phyloP scores from a whole-genome alignment of 106 monocot genomes.

The Iris macrosiphon region DNA sequence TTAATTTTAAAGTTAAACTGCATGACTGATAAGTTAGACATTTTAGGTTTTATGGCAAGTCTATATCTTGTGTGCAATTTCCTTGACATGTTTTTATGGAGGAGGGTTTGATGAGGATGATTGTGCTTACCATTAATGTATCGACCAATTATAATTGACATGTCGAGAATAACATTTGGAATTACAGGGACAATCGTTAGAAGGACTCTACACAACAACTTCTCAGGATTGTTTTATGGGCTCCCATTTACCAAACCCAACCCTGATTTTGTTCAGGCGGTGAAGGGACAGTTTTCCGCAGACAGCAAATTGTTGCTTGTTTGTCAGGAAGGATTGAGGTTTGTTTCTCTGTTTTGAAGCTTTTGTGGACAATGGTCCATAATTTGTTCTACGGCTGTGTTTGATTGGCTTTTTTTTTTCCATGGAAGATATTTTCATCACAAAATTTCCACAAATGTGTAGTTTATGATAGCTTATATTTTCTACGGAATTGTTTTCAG shows the following conservation, averaged over 20 bases:
- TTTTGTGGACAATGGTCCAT: background rate
- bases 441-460: no score
- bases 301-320: conserved; percentile 77
- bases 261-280: conserved; percentile 59
- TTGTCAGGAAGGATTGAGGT: conserved; percentile 98
- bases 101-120: background rate
- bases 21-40: no score
- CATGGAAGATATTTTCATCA: no score
- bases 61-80: no score
- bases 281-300: conserved; percentile 53
- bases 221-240: conserved; percentile 82
- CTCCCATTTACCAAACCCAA: conserved; percentile 80
- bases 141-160: background rate
- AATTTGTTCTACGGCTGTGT: no score
- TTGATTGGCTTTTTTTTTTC: no score
- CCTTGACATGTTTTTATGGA: no score
- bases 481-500: no score
- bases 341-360: conserved; percentile 1
- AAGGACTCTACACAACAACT: conserved; percentile 87
- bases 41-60: no score
- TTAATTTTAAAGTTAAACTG: background rate
- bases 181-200: conserved; percentile 65
- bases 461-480: no score
- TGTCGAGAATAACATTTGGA: background rate
- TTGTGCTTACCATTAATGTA: background rate